Evolutionary conservation across 805 yeast genomes (phyloP), one percentile per base, ranked within the genome.

Genomic region (Yarrowia bubula): DNA sequence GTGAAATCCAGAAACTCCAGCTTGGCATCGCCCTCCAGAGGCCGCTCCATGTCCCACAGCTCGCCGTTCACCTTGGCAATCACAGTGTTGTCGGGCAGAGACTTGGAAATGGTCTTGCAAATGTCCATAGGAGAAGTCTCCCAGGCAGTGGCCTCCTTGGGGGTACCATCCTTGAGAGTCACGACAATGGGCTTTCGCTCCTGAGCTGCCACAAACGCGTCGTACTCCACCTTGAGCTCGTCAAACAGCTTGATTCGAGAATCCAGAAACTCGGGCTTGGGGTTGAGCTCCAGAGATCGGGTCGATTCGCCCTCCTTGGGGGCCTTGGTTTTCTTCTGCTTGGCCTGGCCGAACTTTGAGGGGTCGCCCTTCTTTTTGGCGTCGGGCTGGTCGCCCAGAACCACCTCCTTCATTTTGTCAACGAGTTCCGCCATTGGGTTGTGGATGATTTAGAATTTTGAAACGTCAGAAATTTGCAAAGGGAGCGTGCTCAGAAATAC

Each of bases 11-110:
- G 84, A 73, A 92, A 87, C 75, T 91, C 95, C 68, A 95, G 80
- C 62, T 73, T 76, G 31, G 79, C 75, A 67, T 84, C 81, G 67
- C 84, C 88, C 78, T 95, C 99, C 62, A 95, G 81, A 31, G 98
- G 98, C 79, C 99, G 88, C 69, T 88, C 92, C 73, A 95, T 81
- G 79, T 95, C 99, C 98, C 99, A 95, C 71, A 93, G 81, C 72
- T 84, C 81, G 66, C 96, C 97, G 74, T 95, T 83, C 65, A 93
- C 96, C 77, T 91, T 92, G 67, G 98, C 84, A 71, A 95, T 92
- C 69, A 95, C 91, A 71, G 90, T 89, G 79, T 91, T 88, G 70
- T 95, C 98, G 57, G 86, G 81, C 74, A 93, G 88, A 9, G 97
- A 87, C 78, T 90, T 89, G 70, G 96, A 91, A 71, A 93, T 92